Conservation (phyloP, 2,329 filamentous ascomycete species). For the Trichophyton rubrum region DNA sequence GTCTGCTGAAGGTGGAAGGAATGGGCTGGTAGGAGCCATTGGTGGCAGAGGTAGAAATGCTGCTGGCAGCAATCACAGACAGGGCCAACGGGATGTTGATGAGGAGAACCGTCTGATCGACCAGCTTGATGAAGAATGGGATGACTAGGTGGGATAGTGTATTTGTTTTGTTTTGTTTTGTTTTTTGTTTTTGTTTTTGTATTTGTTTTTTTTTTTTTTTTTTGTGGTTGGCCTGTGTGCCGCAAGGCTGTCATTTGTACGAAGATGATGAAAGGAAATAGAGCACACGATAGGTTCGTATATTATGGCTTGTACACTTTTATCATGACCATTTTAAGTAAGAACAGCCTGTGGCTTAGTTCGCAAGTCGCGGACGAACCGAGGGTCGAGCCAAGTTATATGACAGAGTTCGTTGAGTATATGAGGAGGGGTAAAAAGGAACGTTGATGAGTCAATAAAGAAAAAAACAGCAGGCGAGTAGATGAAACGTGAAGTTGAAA, state of each 20-base stretch:
- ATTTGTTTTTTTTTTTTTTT: background rate
- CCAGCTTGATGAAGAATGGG: conserved; percentile 94
- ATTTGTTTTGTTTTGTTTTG: background rate
- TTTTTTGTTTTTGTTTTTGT: background rate
- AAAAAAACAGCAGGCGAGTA: background rate
- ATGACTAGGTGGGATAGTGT: conserved; percentile 42
- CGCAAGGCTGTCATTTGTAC: background rate
- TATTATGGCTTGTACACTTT: background rate
- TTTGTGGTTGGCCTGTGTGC: background rate
- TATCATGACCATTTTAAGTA: background rate
- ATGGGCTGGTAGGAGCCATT: conserved; percentile 26
- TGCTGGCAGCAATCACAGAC: conserved; percentile 28
- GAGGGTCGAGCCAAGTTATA: too few relatives aligned
- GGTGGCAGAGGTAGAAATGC: conserved; percentile 22
- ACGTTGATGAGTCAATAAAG: too few relatives aligned
- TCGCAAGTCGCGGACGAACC: background rate
- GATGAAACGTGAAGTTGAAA: background rate
- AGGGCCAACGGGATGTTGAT: conserved; percentile 41
- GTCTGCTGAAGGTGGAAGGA: conserved; percentile 10
- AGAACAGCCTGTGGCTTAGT: background rate
- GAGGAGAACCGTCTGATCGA: conserved; percentile 92
- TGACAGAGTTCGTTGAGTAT: background rate
- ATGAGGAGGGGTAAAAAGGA: background rate
- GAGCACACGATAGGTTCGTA: background rate
- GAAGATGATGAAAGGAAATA: background rate